A percentile compares a stretch with the other conserved stretches of the same genome.
phyloP scores from a whole-genome alignment of 106 monocot species.

The Platanthera guangdongensis region DNA sequence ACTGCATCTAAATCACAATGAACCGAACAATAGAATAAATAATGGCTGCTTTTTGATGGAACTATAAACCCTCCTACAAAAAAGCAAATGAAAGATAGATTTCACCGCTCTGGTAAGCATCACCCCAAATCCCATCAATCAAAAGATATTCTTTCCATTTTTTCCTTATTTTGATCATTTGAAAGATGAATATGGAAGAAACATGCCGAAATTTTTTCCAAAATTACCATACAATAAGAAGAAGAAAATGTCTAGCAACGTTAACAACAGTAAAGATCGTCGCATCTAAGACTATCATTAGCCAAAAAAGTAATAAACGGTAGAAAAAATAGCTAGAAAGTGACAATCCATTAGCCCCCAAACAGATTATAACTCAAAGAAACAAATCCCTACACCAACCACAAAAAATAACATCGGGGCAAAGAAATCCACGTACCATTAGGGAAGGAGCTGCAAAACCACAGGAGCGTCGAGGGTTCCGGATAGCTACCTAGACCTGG shows the following conservation, averaged over 20 bases:
- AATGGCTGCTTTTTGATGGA: too few species aligned
- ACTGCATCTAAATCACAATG: too few species aligned
- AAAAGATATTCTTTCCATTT: neutral
- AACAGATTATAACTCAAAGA: neutral
- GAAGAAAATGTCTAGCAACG: neutral
- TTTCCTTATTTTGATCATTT: neutral
- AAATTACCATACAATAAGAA: neutral
- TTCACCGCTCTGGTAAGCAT: neutral
- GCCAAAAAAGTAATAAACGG: neutral
- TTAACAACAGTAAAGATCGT: neutral
- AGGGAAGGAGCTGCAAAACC: neutral
- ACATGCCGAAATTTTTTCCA: neutral
- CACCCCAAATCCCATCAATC: neutral
- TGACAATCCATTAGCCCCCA: neutral
- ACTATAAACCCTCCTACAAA: too few species aligned
- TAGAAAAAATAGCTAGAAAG: neutral
- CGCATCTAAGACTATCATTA: neutral
- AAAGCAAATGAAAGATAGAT: too few species aligned
- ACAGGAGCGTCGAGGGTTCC: neutral
- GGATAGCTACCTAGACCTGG: neutral
- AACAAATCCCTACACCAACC: neutral
- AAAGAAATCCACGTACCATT: neutral
- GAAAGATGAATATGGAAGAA: neutral
- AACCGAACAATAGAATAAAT: too few species aligned
- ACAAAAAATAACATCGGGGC: neutral